Percentiles rank a stretch among this genome's conserved stretches.
These are phyloP conservation scores for Thalassiosira exigua DNA, from an alignment of 352 stramenopile species.

Conservation along the genomic window DNA sequence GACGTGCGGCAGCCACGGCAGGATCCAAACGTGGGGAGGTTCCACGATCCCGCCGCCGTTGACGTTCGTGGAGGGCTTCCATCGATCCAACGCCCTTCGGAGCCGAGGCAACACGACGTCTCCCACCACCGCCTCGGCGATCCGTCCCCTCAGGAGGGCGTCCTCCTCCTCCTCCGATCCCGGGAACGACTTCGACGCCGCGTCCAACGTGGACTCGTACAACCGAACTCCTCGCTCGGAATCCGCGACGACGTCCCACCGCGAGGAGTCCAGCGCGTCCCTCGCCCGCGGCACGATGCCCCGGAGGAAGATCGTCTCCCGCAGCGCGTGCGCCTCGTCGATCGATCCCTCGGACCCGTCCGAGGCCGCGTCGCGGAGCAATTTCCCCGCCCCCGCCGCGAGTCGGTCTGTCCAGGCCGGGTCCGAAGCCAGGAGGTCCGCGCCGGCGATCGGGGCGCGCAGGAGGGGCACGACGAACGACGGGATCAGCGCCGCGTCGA, in stretches of 20 bases:
- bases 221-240: slow-evolving; percentile 51
- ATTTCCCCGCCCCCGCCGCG: slow-evolving; percentile 21
- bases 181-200: slow-evolving; percentile 17
- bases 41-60: slow-evolving; percentile 21
- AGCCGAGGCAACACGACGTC: slow-evolving; percentile 69
- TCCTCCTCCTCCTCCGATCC: slow-evolving; percentile 40
- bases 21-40: slow-evolving; percentile 68
- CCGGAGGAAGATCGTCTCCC: slow-evolving; percentile 42
- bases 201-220: slow-evolving; percentile 68
- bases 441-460: too few species aligned
- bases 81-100: slow-evolving; percentile 41
- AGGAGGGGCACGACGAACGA: too few species aligned
- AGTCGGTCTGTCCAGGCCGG: slow-evolving; percentile 38
- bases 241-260: slow-evolving; percentile 67
- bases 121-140: slow-evolving; percentile 59
- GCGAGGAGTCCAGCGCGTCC: slow-evolving; percentile 57
- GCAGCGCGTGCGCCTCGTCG: slow-evolving; percentile 32
- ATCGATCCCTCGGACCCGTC: slow-evolving; percentile 35
- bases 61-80: slow-evolving; percentile 55
- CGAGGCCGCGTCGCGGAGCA: not conserved
- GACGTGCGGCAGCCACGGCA: slow-evolving; percentile 79
- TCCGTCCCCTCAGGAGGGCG: slow-evolving; percentile 41
- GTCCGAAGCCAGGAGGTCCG: slow-evolving; percentile 31
- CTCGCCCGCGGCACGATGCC: slow-evolving; percentile 60
- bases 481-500: slow-evolving; percentile 70